These are phyloP conservation scores for Trametes maxima DNA, from an alignment of 768 basidiomycete species.

Conservation along the genomic window DNA sequence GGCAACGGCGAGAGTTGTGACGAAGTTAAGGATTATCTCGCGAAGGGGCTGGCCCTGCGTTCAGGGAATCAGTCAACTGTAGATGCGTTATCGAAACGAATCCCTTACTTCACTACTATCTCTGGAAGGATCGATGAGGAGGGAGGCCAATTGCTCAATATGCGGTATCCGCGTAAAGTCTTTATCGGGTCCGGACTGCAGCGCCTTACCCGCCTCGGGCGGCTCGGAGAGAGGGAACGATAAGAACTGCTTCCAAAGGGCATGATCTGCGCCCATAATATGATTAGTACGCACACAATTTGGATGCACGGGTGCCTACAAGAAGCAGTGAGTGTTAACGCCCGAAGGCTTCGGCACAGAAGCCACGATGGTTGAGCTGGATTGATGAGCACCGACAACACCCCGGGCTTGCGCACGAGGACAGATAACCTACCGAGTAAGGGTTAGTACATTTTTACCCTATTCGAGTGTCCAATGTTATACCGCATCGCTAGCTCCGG, in stretches of 20 bases:
- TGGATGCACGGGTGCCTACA: conserved; percentile 40
- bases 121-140: conserved; percentile 29
- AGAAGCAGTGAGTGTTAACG: conserved; percentile 57
- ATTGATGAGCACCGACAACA: conserved; percentile 52
- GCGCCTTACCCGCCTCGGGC: not conserved
- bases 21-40: conserved; percentile 41
- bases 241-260: conserved; percentile 23
- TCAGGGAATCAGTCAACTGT: not conserved
- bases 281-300: not conserved
- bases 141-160: conserved; percentile 34
- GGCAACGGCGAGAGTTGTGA: conserved; percentile 42
- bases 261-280: conserved; percentile 5
- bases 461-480: not conserved
- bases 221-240: conserved; percentile 19
- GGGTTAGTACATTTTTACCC: not conserved
- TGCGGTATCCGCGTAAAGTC: conserved; percentile 31
- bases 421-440: conserved; percentile 40
- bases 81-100: not conserved
- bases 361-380: conserved; percentile 54
- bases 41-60: conserved; percentile 41
- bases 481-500: conserved; percentile 45
- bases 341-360: conserved; percentile 47
- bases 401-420: conserved; percentile 42
- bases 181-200: too few relatives aligned
- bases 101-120: conserved; percentile 27